phyloP scores from a whole-genome alignment of 83 land plant species.

The Thuja plicata region DNA sequence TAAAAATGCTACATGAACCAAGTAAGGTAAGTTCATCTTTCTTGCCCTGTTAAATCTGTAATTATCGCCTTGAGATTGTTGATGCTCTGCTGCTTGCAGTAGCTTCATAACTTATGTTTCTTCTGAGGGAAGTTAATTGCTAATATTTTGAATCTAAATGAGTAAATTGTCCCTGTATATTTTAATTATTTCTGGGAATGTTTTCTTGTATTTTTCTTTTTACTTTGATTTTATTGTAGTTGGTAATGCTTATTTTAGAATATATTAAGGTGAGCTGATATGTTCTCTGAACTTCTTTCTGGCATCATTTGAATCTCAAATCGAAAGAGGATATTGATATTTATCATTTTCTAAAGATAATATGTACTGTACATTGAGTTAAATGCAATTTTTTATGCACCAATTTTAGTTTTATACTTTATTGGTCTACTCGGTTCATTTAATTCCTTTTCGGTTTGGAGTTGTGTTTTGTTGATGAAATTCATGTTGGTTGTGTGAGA shows the following conservation, averaged over 20 bases:
- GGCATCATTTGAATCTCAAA: neutral
- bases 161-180: neutral
- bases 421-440: neutral
- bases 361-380: neutral
- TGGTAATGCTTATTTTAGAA: neutral
- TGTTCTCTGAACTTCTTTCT: neutral
- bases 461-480: neutral
- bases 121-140: neutral
- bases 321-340: neutral
- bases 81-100: neutral
- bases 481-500: neutral
- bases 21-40: slow-evolving; percentile 48
- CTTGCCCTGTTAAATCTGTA: neutral
- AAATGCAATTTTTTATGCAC: neutral
- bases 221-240: neutral
- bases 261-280: neutral
- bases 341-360: neutral
- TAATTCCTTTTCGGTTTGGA: neutral
- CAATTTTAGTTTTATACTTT: neutral
- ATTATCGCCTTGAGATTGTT: neutral
- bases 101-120: neutral
- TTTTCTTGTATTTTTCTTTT: neutral
- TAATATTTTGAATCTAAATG: neutral
- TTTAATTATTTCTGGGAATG: neutral
- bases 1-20: slow-evolving; percentile 81